Base-by-base conservation (phyloP, 805 yeast genomes). In the Wickerhamiella dianesei region DNA sequence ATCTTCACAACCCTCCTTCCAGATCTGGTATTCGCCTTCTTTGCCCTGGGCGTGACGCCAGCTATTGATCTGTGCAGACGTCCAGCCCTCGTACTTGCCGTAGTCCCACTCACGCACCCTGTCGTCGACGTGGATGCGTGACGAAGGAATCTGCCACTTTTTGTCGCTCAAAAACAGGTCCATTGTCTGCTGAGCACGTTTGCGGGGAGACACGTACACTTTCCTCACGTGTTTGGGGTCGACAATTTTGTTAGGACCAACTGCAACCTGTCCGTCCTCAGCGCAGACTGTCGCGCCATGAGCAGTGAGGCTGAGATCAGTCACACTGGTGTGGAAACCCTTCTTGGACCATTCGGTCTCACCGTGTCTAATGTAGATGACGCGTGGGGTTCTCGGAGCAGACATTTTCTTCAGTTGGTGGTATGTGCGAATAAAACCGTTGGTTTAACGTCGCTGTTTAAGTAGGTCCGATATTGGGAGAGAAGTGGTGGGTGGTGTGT, bases 271-370 rank as follows among this genome's bases (percentile, higher is more conserved):
- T 4, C 95, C 95, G 19, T 95, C 82, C 32, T 74, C 74, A 41
- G 66, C 64, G 76, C 86, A 84, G 59, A 86, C 92, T 35, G 68
- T 68, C 13, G 76, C 83, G 44, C 96, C 97, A 55, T 76, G 80
- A 2, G 69, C 71, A 1, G 96, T 85, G 59, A 89, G 72, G 8
- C 78, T 77, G 16, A 89, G 60, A 56, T 89, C 96, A 1, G 97
- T 89, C 40, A 70, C 54, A 2, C 96, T 85, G 3, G 97, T 89
- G 66, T 84, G 81, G 62, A 85, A 95, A 21, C 97, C 97, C 2
- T 87, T 74, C 58, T 82, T 79, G 41, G 96, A 88, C 97, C 97
- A 88, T 63, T 80, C 94, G 2, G 97, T 88, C 67, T 88, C 95
- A 22, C 75, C 71, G 45, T 67, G 70, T 22, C 71, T 66, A 21